Percentiles rank a stretch among this genome's conserved stretches.
Conservation (phyloP, 1,284 basidiomycete species). For the Volvariella volvacea region DNA sequence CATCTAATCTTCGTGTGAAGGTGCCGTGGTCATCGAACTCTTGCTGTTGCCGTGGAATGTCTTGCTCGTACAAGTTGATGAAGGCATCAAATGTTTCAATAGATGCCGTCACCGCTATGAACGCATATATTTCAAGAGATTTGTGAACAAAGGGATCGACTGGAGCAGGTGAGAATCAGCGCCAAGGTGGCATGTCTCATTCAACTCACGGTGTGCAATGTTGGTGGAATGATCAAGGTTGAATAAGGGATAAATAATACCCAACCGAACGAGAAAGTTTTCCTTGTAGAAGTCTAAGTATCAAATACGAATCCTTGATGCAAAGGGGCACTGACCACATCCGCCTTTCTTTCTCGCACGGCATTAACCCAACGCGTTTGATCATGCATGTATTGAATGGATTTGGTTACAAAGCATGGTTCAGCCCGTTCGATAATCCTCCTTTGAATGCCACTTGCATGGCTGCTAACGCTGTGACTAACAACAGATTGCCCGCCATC, state of each 20-base stretch:
- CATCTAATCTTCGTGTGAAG: slow-evolving; percentile 7
- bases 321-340: too few relatives aligned
- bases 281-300: slow-evolving; percentile 8
- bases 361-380: slow-evolving; percentile 14
- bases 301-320: slow-evolving; percentile 4
- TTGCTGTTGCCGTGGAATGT: slow-evolving; percentile 8
- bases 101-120: slow-evolving; percentile 13
- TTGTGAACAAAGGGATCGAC: slow-evolving; percentile 8
- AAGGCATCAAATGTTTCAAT: slow-evolving; percentile 9
- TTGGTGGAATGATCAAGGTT: slow-evolving; percentile 10
- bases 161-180: too few relatives aligned
- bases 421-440: neutral
- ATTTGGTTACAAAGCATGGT: slow-evolving; percentile 10
- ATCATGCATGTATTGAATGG: slow-evolving; percentile 10
- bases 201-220: slow-evolving; percentile 9
- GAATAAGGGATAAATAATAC: slow-evolving; percentile 9
- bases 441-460: too few relatives aligned
- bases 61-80: slow-evolving; percentile 8
- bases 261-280: slow-evolving; percentile 7
- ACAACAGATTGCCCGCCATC: too few relatives aligned
- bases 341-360: slow-evolving; percentile 9
- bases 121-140: slow-evolving; percentile 11
- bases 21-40: neutral
- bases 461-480: too few relatives aligned
- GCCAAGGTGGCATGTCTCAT: neutral